Evolutionary conservation across 805 yeast genomes (phyloP), one percentile per base, ranked within the genome.

Genomic region (Yarrowia osloensis): DNA sequence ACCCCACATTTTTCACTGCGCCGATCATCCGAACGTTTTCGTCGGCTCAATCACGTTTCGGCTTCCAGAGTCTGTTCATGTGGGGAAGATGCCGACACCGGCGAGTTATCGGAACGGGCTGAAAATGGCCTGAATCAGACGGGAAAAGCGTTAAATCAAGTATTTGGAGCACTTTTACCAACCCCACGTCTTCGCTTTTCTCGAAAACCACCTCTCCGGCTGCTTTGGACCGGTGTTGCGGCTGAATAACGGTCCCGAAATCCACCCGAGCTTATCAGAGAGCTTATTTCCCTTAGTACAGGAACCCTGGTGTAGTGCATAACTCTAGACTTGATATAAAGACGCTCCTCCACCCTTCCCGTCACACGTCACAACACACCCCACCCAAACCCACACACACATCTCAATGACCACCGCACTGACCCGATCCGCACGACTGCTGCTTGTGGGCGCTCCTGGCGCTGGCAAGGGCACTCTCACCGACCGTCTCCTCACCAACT

Each of bases 401-500:
- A 31, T 8, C 35, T 31, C 35, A 61, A 29, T 31, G 37, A 31
- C 54, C 31, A 49, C 59, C 8, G 37, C 67, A 15, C 59, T 63
- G n/a, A 37, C 49, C n/a, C 35, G 71, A 44, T 73, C 75, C 12
- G 44, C 73, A n/a, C 66, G 97, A 72, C 77, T 91, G 42, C 81
- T 93, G 29, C 80, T 93, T 9, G 78, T 94, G 28, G 98, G 98
- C 3, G 97, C 98, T 0, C 98, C 98, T 0, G 98, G 98, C 0
- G 84, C 97, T 0, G 98, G 98, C 0, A 93, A 93, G 75, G 98
- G 98, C 1, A 93, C 98, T 0, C 90, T 89, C 71, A 89, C 97
- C 0, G 78, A 88, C 2, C 81, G 87, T 68, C 79, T 93, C 4
- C 75, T 88, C 68, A 82, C 84, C 63, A 77, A 79, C 46, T 82